Percentiles rank a stretch among this genome's conserved stretches.
phyloP scores from a whole-genome alignment of 352 stramenopile species.

The Globisporangium nagaii region DNA sequence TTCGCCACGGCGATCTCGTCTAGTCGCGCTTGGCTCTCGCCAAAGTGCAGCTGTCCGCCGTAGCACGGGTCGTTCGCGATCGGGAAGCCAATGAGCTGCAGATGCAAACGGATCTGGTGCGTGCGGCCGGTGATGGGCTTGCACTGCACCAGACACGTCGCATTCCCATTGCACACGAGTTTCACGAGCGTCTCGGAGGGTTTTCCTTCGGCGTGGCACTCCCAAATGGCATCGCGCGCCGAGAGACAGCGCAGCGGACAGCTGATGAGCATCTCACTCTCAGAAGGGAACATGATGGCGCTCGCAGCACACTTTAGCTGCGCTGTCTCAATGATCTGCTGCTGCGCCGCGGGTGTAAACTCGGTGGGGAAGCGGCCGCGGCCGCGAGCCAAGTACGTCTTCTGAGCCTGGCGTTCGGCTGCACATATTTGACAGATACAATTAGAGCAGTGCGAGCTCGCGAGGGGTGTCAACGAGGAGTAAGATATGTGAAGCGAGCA shows the following conservation, averaged over 20 bases:
- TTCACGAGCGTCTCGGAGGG: slow-evolving; percentile 69
- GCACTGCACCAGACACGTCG: slow-evolving; percentile 89
- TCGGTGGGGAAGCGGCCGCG: slow-evolving; percentile 77
- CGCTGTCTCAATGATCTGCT: slow-evolving; percentile 31
- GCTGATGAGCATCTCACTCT: slow-evolving; percentile 57
- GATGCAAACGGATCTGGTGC: slow-evolving; percentile 97
- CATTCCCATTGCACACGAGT: slow-evolving; percentile 44
- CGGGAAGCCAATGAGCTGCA: slow-evolving; percentile 89
- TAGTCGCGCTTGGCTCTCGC: slow-evolving; percentile 41
- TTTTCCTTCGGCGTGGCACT: slow-evolving; percentile 81
- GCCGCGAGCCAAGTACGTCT: slow-evolving; percentile 95
- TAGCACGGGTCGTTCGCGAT: slow-evolving; percentile 98
- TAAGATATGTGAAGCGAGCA: not conserved
- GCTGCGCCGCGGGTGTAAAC: slow-evolving; percentile 29
- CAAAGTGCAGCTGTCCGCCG: slow-evolving; percentile 92
- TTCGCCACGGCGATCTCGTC: slow-evolving; percentile 46
- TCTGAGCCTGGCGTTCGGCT: slow-evolving; percentile 84
- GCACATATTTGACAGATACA: too few relatives aligned
- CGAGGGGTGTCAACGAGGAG: not conserved
- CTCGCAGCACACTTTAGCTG: slow-evolving; percentile 41
- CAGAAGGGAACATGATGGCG: slow-evolving; percentile 46
- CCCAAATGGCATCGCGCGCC: slow-evolving; percentile 76
- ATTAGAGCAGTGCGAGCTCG: too few relatives aligned
- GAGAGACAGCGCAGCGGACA: slow-evolving; percentile 81
- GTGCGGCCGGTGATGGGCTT: slow-evolving; percentile 94